phyloP scores from a whole-genome alignment of 305 asterid species.

The Coffea humblotiana region DNA sequence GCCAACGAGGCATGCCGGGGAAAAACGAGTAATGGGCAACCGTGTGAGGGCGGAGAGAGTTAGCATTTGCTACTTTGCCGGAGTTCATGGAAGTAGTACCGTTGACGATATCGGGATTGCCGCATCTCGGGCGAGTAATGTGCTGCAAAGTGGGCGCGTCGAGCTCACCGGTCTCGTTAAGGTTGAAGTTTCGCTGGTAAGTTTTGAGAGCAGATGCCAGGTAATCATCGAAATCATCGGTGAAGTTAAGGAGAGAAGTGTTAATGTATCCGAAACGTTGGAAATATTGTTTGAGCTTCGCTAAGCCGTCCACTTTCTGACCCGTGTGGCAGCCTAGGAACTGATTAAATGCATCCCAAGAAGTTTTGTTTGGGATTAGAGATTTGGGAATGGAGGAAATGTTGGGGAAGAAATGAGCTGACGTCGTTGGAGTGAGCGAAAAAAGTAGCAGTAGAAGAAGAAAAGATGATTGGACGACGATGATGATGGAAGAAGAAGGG shows the following conservation, averaged over 20 bases:
- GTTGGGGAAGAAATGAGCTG: slow-evolving; percentile 73
- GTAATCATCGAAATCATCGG: slow-evolving; percentile 65
- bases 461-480: not conserved
- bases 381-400: slow-evolving; percentile 52
- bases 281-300: slow-evolving; percentile 56
- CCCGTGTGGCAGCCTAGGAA: slow-evolving; percentile 63
- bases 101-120: slow-evolving; percentile 62
- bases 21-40: slow-evolving; percentile 79
- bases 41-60: slow-evolving; percentile 30
- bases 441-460: slow-evolving; percentile 11
- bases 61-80: slow-evolving; percentile 31
- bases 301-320: slow-evolving; percentile 48
- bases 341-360: slow-evolving; percentile 56
- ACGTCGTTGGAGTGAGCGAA: slow-evolving; percentile 21
- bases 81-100: slow-evolving; percentile 70
- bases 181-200: slow-evolving; percentile 81
- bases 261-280: slow-evolving; percentile 69
- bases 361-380: slow-evolving; percentile 39
- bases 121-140: slow-evolving; percentile 67
- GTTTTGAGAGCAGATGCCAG: slow-evolving; percentile 59
- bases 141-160: slow-evolving; percentile 49
- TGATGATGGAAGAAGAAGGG: slow-evolving; percentile 3
- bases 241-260: slow-evolving; percentile 35
- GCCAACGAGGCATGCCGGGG: slow-evolving; percentile 79
- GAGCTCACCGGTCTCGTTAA: slow-evolving; percentile 60